Evolutionary conservation across 371 early-diverging fungal genomes (phyloP).

Genomic region (Mortierella sp.): DNA sequence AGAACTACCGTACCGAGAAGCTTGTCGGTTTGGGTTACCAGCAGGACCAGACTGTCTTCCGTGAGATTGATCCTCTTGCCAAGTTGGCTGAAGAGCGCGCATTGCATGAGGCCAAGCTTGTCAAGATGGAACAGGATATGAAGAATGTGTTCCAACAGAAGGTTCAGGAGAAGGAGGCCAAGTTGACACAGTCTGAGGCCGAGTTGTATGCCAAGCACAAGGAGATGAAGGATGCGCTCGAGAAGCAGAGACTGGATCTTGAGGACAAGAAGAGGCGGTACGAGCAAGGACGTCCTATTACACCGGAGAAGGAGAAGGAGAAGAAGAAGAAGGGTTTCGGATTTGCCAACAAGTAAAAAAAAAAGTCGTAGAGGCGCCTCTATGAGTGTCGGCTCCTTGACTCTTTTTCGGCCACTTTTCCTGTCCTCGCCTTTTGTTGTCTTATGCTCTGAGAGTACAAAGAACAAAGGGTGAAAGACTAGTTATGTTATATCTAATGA

Average conservation of each 20-base stretch:
- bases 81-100: constrained; percentile 95
- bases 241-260: constrained; percentile 92
- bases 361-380: not conserved
- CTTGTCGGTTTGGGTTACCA: constrained; percentile 83
- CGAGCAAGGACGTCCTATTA: constrained; percentile 87
- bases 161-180: constrained; percentile 97
- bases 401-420: not conserved
- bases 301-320: constrained; percentile 89
- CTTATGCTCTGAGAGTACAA: not conserved
- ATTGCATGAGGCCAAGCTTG: constrained; percentile 96
- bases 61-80: constrained; percentile 90
- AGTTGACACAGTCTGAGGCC: constrained; percentile 96
- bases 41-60: constrained; percentile 85
- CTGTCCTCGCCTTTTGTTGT: not conserved
- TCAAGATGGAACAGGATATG: constrained; percentile 99
- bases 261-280: constrained; percentile 95
- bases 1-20: constrained; percentile 93
- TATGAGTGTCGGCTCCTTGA: not conserved
- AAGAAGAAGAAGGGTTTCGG: constrained; percentile 87
- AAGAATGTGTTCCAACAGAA: constrained; percentile 97
- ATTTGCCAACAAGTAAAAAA: constrained; percentile 48
- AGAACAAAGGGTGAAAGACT: not conserved
- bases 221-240: constrained; percentile 97
- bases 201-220: constrained; percentile 97
- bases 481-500: constrained; percentile 5